These are phyloP conservation scores for Stenogyne calaminthoides DNA, from an alignment of 305 asterid species.

Conservation along the genomic window DNA sequence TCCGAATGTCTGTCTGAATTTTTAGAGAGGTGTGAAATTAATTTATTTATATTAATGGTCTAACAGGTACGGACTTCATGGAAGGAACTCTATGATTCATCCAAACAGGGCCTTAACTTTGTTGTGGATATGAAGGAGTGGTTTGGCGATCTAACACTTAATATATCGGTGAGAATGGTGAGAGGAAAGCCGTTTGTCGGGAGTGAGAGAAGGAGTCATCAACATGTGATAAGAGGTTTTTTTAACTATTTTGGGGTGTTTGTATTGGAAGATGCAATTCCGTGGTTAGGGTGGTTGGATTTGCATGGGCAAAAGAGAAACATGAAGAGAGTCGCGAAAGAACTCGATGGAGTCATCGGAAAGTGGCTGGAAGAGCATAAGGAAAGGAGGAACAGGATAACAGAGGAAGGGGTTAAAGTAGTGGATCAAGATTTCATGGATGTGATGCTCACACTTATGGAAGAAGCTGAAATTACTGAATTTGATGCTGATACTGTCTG, in stretches of 20 bases:
- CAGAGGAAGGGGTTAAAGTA: not conserved
- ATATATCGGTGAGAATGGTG: conserved; percentile 35
- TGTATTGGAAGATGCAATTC: conserved; percentile 37
- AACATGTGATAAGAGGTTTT: conserved; percentile 36
- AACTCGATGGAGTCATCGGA: conserved; percentile 34
- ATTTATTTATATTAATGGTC: too few relatives aligned
- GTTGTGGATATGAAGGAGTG: conserved; percentile 42
- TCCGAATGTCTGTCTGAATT: too few relatives aligned
- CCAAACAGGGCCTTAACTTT: not conserved
- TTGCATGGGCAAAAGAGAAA: conserved; percentile 38
- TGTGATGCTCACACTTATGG: conserved; percentile 24
- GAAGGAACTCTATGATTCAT: not conserved
- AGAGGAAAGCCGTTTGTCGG: conserved; percentile 34
- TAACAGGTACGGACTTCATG: not conserved
- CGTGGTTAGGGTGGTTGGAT: conserved; percentile 45
- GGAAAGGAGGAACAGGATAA: conserved; percentile 8
- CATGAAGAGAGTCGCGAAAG: conserved; percentile 38
- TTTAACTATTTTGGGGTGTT: conserved; percentile 35
- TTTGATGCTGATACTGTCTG: conserved; percentile 42
- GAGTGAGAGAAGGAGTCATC: conserved; percentile 11
- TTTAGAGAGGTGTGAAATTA: too few relatives aligned
- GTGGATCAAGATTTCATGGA: conserved; percentile 31
- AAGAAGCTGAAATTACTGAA: conserved; percentile 6
- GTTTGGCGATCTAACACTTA: conserved; percentile 38
- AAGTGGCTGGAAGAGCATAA: conserved; percentile 50